A percentile compares a stretch with the other conserved stretches of the same genome.
These are phyloP conservation scores for Picochlorum sp. DNA, from an alignment of 139 green algal genomes.

Conservation along the genomic window DNA sequence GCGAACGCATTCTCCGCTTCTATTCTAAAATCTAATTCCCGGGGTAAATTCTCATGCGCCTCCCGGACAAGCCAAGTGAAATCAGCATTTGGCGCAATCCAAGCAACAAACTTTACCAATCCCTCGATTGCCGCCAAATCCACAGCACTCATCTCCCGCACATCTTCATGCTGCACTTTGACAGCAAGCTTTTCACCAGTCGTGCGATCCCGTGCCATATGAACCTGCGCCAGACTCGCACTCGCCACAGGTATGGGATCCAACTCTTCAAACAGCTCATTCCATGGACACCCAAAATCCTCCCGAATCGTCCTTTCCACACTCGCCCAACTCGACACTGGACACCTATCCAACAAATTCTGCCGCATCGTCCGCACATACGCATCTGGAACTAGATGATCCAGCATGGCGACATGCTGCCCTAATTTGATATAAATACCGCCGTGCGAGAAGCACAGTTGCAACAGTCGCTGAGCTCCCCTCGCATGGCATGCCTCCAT, in stretches of 20 bases:
- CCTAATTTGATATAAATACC: constrained; percentile 82
- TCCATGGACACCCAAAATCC: constrained; percentile 65
- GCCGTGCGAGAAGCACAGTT: constrained; percentile 76
- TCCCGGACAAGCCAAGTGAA: constrained; percentile 88
- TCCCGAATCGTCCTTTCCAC: constrained; percentile 50
- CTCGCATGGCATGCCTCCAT: constrained; percentile 46
- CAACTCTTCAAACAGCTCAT: constrained; percentile 77
- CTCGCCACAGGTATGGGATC: constrained; percentile 68
- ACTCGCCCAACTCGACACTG: constrained; percentile 43
- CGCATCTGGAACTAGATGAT: constrained; percentile 78
- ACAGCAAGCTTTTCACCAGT: constrained; percentile 63
- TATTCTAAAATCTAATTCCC: constrained; percentile 74
- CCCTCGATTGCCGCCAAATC: constrained; percentile 74
- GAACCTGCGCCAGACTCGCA: constrained; percentile 88
- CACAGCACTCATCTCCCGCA: constrained; percentile 61
- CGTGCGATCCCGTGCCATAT: constrained; percentile 54
- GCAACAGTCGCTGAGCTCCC: constrained; percentile 42
- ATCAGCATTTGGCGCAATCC: constrained; percentile 53
- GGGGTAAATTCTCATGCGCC: constrained; percentile 57
- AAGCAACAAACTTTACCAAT: constrained; percentile 51
- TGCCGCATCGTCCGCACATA: constrained; percentile 79
- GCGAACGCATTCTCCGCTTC: constrained; percentile 53
- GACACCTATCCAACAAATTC: constrained; percentile 80
- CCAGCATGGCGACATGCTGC: constrained; percentile 48
- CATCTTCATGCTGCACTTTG: constrained; percentile 79